A percentile compares a stretch with the other conserved stretches of the same genome.
Evolutionary conservation across 176 grass and related monocot genomes (phyloP).

Genomic region (Eleusine indica): DNA sequence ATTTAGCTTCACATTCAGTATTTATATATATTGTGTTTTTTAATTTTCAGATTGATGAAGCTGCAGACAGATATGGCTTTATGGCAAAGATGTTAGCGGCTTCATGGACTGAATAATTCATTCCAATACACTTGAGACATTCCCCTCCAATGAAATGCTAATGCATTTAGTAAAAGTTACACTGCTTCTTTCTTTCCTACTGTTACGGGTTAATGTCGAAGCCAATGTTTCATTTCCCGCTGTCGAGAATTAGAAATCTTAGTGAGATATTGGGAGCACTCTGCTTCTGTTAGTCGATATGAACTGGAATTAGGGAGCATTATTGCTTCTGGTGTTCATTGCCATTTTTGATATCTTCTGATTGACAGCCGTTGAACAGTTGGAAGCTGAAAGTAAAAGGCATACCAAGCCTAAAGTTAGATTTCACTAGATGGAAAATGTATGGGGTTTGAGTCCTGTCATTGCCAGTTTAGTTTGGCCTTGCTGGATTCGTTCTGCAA

Average conservation of each 20-base stretch:
- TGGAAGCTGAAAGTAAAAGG: not conserved
- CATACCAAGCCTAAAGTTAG: not conserved
- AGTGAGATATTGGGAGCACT: not conserved
- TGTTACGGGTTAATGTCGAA: not conserved
- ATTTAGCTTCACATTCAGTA: constrained; percentile 19
- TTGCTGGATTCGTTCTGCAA: not conserved
- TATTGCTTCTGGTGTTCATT: not conserved
- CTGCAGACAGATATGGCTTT: constrained; percentile 81
- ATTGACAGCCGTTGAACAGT: not conserved
- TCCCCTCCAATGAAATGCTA: not conserved
- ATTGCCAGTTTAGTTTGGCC: not conserved
- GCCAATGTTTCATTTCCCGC: not conserved
- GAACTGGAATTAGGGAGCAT: not conserved
- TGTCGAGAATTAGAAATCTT: not conserved
- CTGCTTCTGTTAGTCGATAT: not conserved
- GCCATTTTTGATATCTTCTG: not conserved
- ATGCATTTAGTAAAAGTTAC: constrained; percentile 2
- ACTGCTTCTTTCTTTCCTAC: not conserved
- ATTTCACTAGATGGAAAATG: not conserved
- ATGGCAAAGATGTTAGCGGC: constrained; percentile 81
- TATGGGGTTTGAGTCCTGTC: not conserved
- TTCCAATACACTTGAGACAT: not conserved
- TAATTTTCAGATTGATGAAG: constrained; percentile 77
- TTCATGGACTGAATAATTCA: constrained; percentile 59
- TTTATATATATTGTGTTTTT: constrained; percentile 6